Conservation (phyloP, 2,329 filamentous ascomycete genomes). For the Penicillium verrucosum region DNA sequence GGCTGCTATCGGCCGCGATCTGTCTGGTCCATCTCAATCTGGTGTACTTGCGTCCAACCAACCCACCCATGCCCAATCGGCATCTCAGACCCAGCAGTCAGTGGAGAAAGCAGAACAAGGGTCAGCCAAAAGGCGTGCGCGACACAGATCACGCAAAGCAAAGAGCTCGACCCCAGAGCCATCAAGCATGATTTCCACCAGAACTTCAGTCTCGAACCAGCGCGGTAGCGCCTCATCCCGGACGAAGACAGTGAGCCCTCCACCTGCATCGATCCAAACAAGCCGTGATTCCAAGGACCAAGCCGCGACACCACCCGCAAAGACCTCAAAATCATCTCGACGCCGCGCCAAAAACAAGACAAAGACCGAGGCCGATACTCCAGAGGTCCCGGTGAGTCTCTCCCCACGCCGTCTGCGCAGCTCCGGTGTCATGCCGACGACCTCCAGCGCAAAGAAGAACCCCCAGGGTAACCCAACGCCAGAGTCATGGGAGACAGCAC, state of each 20-base stretch:
- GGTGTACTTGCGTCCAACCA: neutral
- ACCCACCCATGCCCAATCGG: neutral
- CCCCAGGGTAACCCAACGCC: neutral
- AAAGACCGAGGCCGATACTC: neutral
- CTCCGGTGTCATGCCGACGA: neutral
- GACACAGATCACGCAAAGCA: neutral
- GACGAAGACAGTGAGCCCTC: neutral
- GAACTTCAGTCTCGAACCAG: neutral
- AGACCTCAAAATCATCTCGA: neutral
- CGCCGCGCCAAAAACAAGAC: neutral
- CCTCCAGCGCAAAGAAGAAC: neutral
- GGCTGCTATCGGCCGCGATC: neutral
- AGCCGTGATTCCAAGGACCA: neutral
- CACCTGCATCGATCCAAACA: neutral
- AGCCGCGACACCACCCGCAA: neutral
- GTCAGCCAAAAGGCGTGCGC: neutral
- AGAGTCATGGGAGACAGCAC: neutral
- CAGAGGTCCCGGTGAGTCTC: neutral
- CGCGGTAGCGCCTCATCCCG: neutral
- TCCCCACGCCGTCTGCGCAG: neutral
- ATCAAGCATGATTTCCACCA: neutral
- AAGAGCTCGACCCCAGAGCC: neutral
- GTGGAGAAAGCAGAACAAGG: neutral
- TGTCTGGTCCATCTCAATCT: neutral
- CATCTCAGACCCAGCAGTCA: neutral